These are phyloP conservation scores for Ascomycota sp. DNA, from an alignment of 2,329 filamentous ascomycete genomes.

Conservation along the genomic window DNA sequence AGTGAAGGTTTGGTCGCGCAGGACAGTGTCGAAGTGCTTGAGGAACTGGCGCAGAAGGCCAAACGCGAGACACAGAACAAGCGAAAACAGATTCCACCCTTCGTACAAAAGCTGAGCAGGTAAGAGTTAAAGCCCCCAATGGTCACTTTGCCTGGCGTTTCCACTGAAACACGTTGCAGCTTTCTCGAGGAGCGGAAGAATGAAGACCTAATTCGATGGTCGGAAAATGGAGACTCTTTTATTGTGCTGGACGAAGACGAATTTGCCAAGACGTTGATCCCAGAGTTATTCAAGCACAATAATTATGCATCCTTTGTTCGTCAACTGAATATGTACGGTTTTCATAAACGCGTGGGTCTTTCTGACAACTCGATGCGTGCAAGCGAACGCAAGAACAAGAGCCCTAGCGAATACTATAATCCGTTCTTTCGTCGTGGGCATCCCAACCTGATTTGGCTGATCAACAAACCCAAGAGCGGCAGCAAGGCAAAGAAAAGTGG, in stretches of 20 bases:
- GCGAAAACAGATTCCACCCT: constrained; percentile 88
- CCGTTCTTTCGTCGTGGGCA: constrained; percentile 88
- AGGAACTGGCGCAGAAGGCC: constrained; percentile 58
- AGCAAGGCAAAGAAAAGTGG: constrained; percentile 34
- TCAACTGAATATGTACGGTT: constrained; percentile 93
- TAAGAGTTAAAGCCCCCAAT: constrained; percentile 24
- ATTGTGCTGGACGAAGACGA: constrained; percentile 94
- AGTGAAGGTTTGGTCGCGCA: constrained; percentile 23
- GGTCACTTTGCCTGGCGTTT: background rate
- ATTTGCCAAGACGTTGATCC: constrained; percentile 91
- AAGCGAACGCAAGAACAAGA: constrained; percentile 92
- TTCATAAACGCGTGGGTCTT: constrained; percentile 84
- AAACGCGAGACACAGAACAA: constrained; percentile 80
- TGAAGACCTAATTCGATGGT: constrained; percentile 90
- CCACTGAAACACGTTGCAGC: constrained; percentile 23
- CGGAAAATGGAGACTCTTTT: constrained; percentile 88
- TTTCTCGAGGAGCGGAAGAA: constrained; percentile 89
- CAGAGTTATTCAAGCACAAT: constrained; percentile 97
- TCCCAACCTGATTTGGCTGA: constrained; percentile 84
- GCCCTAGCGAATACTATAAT: constrained; percentile 94
- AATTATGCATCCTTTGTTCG: constrained; percentile 94
- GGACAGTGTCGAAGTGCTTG: constrained; percentile 60
- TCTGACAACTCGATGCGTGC: constrained; percentile 97
- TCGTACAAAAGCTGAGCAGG: constrained; percentile 97
- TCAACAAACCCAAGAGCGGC: constrained; percentile 79